Percentiles rank a stretch among this genome's conserved stretches.
These are phyloP conservation scores for Penicillium cinerascens DNA, from an alignment of 495 filamentous ascomycete species.

Conservation along the genomic window DNA sequence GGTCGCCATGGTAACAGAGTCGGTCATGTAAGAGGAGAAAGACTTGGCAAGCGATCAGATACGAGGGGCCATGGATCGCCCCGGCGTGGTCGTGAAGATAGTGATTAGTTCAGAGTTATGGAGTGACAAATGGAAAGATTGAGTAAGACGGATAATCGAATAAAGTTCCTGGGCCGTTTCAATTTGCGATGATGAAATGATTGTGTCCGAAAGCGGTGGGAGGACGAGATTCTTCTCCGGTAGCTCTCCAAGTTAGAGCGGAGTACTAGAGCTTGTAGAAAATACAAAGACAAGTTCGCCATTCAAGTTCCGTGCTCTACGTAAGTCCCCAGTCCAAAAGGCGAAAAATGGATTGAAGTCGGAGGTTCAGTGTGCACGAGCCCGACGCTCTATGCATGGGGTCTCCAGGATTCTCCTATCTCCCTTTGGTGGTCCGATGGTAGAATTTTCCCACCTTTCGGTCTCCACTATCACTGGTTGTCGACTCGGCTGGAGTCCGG, in stretches of 20 bases:
- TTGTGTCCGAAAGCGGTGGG: constrained; percentile 8
- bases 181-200: constrained; percentile 5
- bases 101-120: neutral
- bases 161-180: constrained; percentile 5
- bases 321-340: neutral
- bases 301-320: neutral
- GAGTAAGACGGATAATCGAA: neutral
- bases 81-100: constrained; percentile 9
- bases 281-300: neutral
- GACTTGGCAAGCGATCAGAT: constrained; percentile 23
- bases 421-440: constrained; percentile 7
- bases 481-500: constrained; percentile 5
- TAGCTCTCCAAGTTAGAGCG: neutral
- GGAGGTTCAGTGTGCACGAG: constrained; percentile 10
- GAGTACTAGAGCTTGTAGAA: neutral
- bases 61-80: constrained; percentile 14
- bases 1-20: constrained; percentile 17
- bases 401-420: constrained; percentile 4
- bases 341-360: neutral
- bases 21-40: constrained; percentile 24
- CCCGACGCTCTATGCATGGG: constrained; percentile 2
- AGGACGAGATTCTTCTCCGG: no score
- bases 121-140: constrained; percentile 8
- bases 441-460: constrained; percentile 8
- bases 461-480: constrained; percentile 13